Base-by-base conservation (phyloP, 805 yeast species). In the Scheffersomyces coipomensis region DNA sequence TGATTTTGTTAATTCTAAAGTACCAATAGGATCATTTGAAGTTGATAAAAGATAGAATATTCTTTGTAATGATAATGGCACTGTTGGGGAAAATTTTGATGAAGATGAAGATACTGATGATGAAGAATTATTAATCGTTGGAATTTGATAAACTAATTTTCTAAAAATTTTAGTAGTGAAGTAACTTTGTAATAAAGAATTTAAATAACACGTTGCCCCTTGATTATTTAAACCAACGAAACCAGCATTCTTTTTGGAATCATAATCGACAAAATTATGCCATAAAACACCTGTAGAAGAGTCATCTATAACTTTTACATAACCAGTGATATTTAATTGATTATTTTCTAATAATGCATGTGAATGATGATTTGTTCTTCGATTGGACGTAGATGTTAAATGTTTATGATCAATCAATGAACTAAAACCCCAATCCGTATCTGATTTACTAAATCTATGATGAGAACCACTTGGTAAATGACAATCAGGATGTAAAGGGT, bases 121-220 rank as follows among this genome's bases (percentile, higher is more conserved):
- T 24, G 35, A 43, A 13, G 47, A 38, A 21, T 22, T 39, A 15
- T 36, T 39, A 19, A 78, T 79, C 0, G 97, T 85, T 1, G 98
- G 98, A 39, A 93, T 90, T 51, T 83, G 82, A 57, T 88, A 91
- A 2, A 93, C 98, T 40, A 89, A 78, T 52, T 81, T 80, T 46
- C 97, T 75, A 64, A 93, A 93, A 22, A 71, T 68, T 46, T 80
- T 81, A 0, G 99, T 93, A 55, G 88, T 88, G 59, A 74, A 93
- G 50, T 93, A 85, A 9, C 96, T 86, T 61, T 93, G 99, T 38
- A 93, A 64, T 43, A 93, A 71, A 0, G 98, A 91, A 60, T 93
- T 93, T 56, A 93, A 76, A 63, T 93, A 93, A 61, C 99, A 93
- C 0, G 99, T 93, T 2, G 99, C 99, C 46, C 99, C 99, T 66